Conservation (phyloP, 495 filamentous ascomycete genomes). For the Staphylotrichum tortipilum region DNA sequence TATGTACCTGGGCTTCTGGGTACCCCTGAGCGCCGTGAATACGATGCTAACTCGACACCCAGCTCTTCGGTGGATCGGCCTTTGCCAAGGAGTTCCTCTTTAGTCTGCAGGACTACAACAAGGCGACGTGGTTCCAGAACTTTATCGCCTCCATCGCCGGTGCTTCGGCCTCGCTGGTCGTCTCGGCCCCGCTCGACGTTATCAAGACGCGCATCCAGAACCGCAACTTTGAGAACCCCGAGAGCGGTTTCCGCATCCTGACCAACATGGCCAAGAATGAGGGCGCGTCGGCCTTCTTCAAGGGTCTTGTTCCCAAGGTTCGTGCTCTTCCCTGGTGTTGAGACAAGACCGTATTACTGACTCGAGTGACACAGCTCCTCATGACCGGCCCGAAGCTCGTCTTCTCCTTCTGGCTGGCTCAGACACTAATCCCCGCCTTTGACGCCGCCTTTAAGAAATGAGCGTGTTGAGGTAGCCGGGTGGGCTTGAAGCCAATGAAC, state of each 20-base stretch:
- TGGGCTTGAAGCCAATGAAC: not conserved
- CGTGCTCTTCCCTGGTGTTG: not conserved
- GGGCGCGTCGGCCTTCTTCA: conserved; percentile 84
- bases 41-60: not conserved
- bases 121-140: conserved; percentile 89
- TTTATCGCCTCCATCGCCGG: conserved; percentile 94
- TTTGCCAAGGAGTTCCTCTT: conserved; percentile 96
- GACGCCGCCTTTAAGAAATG: conserved; percentile 26
- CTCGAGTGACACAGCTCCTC: conserved; percentile 48
- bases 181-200: conserved; percentile 93
- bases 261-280: conserved; percentile 87
- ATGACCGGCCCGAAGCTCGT: conserved; percentile 99
- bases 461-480: not conserved
- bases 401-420: conserved; percentile 98
- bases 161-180: conserved; percentile 82
- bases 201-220: conserved; percentile 99
- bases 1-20: conserved; percentile 38
- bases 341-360: not conserved
- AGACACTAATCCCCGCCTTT: conserved; percentile 71
- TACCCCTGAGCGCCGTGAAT: not conserved
- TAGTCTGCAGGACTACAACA: conserved; percentile 83
- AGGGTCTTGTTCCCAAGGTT: conserved; percentile 87
- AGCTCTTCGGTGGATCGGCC: conserved; percentile 98
- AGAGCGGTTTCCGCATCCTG: conserved; percentile 81
- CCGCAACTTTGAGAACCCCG: conserved; percentile 95